Conservation (phyloP, 306 rosid species). For the Dryas alaskensis region DNA sequence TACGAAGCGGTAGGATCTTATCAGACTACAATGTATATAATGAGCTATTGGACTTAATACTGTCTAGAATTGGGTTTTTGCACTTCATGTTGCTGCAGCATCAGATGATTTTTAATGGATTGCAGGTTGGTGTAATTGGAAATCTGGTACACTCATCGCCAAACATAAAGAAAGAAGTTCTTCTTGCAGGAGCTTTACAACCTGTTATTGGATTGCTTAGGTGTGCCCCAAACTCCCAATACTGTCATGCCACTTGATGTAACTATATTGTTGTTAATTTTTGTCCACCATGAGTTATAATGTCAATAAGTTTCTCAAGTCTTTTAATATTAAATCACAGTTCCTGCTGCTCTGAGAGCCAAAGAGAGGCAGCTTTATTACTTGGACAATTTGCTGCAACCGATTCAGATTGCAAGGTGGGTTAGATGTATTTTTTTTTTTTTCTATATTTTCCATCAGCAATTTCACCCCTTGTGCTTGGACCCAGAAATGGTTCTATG, state of each 20-base stretch:
- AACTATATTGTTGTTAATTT: not conserved
- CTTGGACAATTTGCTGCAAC: conserved; percentile 99
- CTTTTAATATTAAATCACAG: conserved; percentile 40
- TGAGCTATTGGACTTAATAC: conserved; percentile 19
- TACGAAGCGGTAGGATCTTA: conserved; percentile 81
- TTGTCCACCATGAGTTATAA: not conserved
- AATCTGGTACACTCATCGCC: conserved; percentile 98
- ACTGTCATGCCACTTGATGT: not conserved
- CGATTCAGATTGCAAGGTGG: conserved; percentile 96
- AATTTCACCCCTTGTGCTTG: not conserved
- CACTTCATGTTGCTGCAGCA: conserved; percentile 19
- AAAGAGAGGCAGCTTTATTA: conserved; percentile 96
- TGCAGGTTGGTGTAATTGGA: conserved; percentile 97
- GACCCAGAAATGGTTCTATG: not conserved
- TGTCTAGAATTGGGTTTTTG: conserved; percentile 13
- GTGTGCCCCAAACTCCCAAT: conserved; percentile 30
- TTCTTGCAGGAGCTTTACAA: conserved; percentile 92
- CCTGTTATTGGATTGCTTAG: conserved; percentile 96
- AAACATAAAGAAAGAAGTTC: conserved; percentile 91
- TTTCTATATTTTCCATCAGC: conserved; percentile 3
- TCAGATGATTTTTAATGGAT: conserved; percentile 38
- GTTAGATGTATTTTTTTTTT: conserved; percentile 14
- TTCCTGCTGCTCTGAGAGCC: conserved; percentile 96
- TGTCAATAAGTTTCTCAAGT: conserved; percentile 2
- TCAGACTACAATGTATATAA: conserved; percentile 13